A percentile compares a stretch with the other conserved stretches of the same genome.
Conservation (phyloP, 2,329 filamentous ascomycete species). For the Colletotrichum theobromicola region DNA sequence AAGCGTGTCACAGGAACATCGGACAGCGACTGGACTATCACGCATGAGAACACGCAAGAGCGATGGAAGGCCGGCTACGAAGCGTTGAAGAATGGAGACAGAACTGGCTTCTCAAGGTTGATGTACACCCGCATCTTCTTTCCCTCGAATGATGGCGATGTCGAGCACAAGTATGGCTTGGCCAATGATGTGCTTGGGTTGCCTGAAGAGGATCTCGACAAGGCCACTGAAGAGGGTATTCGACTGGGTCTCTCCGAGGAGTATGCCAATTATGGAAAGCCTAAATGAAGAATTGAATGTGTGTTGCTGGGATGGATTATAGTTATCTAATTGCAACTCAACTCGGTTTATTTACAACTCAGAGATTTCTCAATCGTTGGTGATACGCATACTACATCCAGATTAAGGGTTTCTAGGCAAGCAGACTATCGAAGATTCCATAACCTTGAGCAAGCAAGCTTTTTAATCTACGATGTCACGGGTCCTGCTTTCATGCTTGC, state of each 20-base stretch:
- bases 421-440: neutral
- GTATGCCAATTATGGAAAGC: neutral
- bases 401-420: neutral
- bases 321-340: neutral
- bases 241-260: conserved; percentile 33
- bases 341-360: neutral
- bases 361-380: neutral
- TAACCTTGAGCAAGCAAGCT: neutral
- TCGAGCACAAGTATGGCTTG: conserved; percentile 39
- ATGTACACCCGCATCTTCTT: conserved; percentile 65
- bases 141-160: conserved; percentile 43
- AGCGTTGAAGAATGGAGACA: conserved; percentile 44
- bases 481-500: neutral
- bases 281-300: neutral
- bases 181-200: conserved; percentile 61
- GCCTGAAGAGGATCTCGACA: conserved; percentile 63
- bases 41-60: conserved; percentile 47
- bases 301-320: neutral
- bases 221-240: conserved; percentile 54
- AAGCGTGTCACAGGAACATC: conserved; percentile 62
- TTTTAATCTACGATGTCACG: neutral
- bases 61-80: conserved; percentile 54
- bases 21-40: conserved; percentile 66
- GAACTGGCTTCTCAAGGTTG: conserved; percentile 48
- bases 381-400: neutral